Base-by-base conservation (phyloP, 1,284 basidiomycete genomes). In the Pseudozyma thailandica region DNA sequence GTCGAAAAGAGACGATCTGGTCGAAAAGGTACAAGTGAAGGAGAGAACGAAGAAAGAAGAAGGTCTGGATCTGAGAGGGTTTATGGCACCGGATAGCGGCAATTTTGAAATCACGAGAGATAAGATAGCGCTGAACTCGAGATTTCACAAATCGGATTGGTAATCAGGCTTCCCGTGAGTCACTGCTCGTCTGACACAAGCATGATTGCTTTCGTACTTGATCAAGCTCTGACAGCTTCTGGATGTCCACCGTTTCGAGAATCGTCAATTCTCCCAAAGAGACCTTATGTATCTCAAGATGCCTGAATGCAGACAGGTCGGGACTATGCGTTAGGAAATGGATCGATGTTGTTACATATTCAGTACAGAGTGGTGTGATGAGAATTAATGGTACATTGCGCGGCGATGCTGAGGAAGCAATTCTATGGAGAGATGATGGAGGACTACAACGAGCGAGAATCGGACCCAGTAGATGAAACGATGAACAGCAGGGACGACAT, bases 341-440 rank as follows among this genome's bases (percentile, higher is more conserved):
- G 15, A 37, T 37, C 4, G 21, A 28, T 45, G 49, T 4, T 41
- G 21, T 41, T 41, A 43, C 52, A 23, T 47, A 52, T 43, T 55
- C 37, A 45, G 18, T 66, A 66, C 63, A 66, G 47, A 56, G 52
- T 46, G 63, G 56, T 55, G 63, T 31, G 41, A 41, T 28, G 31
- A 9, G 27, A 21, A 10, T 3, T 66, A 53, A 12, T 56, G 45
- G 35, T 66, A 66, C 63, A 66, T 51, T 66, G 57, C 33, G 44
- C 6, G 16, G 21, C 45, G 27, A 15, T 33, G 26, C 2, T 2
- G 1, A 26, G 21, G 13, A n/a, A 21, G 25, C 21, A 33, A 42
- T 16, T 48, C 30, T 33, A 43, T 43, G 26, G 30, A 25, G 25
- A 10, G 16, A 31, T 5, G 42, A 43, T 15, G 21, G 12, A 27